Conservation (phyloP, 2,329 filamentous ascomycete species). For the Phyllosticta ampelicida region DNA sequence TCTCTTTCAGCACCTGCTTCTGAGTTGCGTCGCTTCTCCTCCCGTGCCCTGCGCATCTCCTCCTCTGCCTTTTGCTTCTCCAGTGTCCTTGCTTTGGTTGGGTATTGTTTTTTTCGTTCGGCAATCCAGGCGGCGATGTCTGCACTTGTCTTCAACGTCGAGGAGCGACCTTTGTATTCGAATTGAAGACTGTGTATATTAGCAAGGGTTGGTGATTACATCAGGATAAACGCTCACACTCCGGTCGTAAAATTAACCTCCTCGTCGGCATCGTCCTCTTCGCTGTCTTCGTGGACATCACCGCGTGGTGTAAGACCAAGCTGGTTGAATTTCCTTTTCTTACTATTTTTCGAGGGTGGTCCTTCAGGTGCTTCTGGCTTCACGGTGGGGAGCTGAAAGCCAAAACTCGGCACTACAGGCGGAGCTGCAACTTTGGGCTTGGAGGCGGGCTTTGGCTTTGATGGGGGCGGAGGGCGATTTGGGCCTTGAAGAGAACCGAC, state of each 20-base stretch:
- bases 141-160: slow-evolving; percentile 43
- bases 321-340: slow-evolving; percentile 61
- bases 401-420: slow-evolving; percentile 27
- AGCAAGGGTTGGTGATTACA: slow-evolving; percentile 12
- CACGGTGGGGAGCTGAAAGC: slow-evolving; percentile 20
- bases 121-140: slow-evolving; percentile 73
- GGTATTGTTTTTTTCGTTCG: slow-evolving; percentile 69
- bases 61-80: slow-evolving; percentile 45
- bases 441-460: not conserved
- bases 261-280: slow-evolving; percentile 62
- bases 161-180: slow-evolving; percentile 45
- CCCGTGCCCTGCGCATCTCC: slow-evolving; percentile 17
- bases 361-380: not conserved
- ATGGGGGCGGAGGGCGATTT: not conserved
- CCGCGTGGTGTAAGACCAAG: slow-evolving; percentile 60
- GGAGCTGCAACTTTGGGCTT: slow-evolving; percentile 12
- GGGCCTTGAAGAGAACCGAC: not conserved
- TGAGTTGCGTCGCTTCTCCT: slow-evolving; percentile 9
- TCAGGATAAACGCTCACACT: slow-evolving; percentile 37
- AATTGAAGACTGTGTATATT: slow-evolving; percentile 25
- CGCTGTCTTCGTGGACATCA: slow-evolving; percentile 32
- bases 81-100: slow-evolving; percentile 60
- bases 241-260: slow-evolving; percentile 44
- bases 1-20: slow-evolving; percentile 4
- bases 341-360: slow-evolving; percentile 34